Conservation (phyloP, 176 grass and related monocot species). For the Carex scoparia region DNA sequence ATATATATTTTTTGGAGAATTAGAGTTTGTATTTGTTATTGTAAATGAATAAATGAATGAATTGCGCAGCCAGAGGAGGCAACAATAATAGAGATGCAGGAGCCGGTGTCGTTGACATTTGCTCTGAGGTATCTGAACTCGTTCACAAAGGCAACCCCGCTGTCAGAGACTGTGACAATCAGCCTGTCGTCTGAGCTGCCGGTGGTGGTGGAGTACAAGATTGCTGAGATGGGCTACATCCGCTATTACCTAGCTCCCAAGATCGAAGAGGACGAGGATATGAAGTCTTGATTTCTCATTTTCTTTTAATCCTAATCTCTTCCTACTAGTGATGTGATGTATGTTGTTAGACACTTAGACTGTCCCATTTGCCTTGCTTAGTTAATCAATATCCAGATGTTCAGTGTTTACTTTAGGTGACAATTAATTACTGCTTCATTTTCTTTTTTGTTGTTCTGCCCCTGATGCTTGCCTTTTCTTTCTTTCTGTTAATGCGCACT, state of each 20-base stretch:
- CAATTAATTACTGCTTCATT: background rate
- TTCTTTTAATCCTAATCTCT: background rate
- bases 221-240: slow-evolving; percentile 85
- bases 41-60: background rate
- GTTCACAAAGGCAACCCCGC: slow-evolving; percentile 78
- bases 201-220: slow-evolving; percentile 92
- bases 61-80: slow-evolving; percentile 60
- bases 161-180: slow-evolving; percentile 68
- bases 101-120: slow-evolving; percentile 85
- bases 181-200: slow-evolving; percentile 82
- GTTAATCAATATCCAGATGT: background rate
- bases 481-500: background rate
- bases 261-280: slow-evolving; percentile 92
- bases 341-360: background rate
- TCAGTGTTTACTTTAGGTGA: background rate
- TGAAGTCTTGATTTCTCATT: slow-evolving; percentile 40
- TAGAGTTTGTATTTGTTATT: background rate
- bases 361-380: background rate
- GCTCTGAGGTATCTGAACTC: slow-evolving; percentile 95
- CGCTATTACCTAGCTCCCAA: slow-evolving; percentile 81
- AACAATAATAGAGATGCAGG: slow-evolving; percentile 84
- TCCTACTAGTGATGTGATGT: too few relatives aligned
- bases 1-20: background rate
- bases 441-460: background rate
- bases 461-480: background rate